These are phyloP conservation scores for Parachlorella kessleri DNA, from an alignment of 139 green algal species.

Conservation along the genomic window DNA sequence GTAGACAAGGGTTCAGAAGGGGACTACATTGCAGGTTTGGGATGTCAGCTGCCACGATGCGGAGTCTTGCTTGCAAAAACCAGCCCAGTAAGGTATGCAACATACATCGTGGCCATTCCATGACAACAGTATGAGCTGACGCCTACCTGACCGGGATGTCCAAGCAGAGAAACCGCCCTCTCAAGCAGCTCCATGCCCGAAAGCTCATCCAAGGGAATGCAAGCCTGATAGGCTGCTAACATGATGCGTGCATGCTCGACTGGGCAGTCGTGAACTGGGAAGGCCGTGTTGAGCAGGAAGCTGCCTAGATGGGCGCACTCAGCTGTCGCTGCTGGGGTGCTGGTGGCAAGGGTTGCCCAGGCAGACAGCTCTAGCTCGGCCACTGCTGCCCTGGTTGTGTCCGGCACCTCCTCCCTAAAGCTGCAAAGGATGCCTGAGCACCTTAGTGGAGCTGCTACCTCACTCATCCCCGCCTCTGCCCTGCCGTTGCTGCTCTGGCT, in stretches of 20 bases:
- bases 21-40: background rate
- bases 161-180: background rate
- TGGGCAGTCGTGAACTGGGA: background rate
- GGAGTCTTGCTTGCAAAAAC: background rate
- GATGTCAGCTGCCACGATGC: background rate
- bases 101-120: too few relatives aligned
- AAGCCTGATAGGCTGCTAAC: background rate
- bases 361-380: background rate
- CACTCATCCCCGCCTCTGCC: background rate
- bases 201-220: background rate
- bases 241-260: constrained; percentile 22
- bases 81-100: too few relatives aligned
- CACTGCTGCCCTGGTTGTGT: background rate
- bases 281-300: background rate
- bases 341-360: background rate
- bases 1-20: background rate
- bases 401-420: background rate
- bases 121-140: background rate
- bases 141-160: background rate
- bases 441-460: background rate
- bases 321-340: background rate
- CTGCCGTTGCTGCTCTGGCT: background rate
- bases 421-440: background rate
- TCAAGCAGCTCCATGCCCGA: background rate
- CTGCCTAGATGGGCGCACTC: background rate